phyloP scores from a whole-genome alignment of 805 yeast genomes.

The Cyberlindnera maclurae region DNA sequence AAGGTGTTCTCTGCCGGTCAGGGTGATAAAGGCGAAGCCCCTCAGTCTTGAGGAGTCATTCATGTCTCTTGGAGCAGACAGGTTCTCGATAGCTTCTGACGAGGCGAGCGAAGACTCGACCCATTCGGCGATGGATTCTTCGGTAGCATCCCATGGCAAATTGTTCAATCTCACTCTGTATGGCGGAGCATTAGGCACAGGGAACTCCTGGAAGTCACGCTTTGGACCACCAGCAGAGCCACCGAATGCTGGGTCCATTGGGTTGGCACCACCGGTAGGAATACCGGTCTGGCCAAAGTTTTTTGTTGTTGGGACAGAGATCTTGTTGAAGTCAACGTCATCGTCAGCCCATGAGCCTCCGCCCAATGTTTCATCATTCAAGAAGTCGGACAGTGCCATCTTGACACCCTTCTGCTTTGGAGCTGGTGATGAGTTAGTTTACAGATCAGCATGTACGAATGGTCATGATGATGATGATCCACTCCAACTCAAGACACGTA shows the following conservation, averaged over 20 bases:
- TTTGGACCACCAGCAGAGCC: constrained; percentile 27
- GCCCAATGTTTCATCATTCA: constrained; percentile 67
- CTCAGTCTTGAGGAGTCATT: constrained; percentile 59
- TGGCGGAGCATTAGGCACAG: constrained; percentile 89
- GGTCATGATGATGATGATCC: background rate
- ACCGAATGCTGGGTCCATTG: constrained; percentile 34
- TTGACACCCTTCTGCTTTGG: constrained; percentile 60
- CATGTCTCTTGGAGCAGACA: constrained; percentile 66
- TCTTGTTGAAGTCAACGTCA: constrained; percentile 64
- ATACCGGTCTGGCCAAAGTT: constrained; percentile 23
- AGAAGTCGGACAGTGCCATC: constrained; percentile 84
- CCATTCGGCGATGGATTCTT: constrained; percentile 54
- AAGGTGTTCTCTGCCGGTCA: constrained; percentile 68
- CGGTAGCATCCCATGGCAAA: constrained; percentile 75
- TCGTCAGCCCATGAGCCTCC: constrained; percentile 83
- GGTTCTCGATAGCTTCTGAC: constrained; percentile 49
- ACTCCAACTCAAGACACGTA: constrained; percentile 2
- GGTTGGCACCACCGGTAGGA: constrained; percentile 26
- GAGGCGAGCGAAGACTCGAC: constrained; percentile 47
- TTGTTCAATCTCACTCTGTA: constrained; percentile 84
- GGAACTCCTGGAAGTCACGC: constrained; percentile 59
- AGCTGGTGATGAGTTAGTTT: constrained; percentile 30
- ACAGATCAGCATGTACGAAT: too few relatives aligned
- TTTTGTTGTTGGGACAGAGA: constrained; percentile 42
- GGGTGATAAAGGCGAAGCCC: constrained; percentile 87